These are phyloP conservation scores for Aurinia saxatilis DNA, from an alignment of 345 rosid genomes.

Conservation along the genomic window DNA sequence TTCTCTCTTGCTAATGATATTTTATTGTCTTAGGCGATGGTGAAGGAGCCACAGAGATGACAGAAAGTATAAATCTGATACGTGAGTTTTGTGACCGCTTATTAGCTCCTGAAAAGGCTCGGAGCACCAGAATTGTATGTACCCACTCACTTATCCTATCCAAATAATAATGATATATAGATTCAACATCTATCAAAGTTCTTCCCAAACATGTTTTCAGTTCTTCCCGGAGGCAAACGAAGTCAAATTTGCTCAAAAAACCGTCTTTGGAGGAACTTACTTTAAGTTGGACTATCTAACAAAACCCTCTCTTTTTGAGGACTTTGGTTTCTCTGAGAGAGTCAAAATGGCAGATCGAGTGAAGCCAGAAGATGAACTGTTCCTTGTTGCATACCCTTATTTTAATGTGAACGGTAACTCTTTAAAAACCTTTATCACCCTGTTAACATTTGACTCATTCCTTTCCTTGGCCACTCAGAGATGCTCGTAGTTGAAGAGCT, in stretches of 20 bases:
- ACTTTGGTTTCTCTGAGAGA: conserved; percentile 74
- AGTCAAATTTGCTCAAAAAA: conserved; percentile 63
- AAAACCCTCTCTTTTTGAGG: conserved; percentile 82
- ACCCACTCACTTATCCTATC: not conserved
- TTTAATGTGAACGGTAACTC: conserved; percentile 79
- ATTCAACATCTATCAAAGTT: not conserved
- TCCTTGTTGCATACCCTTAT: conserved; percentile 84
- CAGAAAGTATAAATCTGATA: conserved; percentile 75
- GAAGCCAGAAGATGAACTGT: conserved; percentile 67
- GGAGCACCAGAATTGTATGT: conserved; percentile 73
- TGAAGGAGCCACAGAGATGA: conserved; percentile 96
- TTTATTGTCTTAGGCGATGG: conserved; percentile 59
- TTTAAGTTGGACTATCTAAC: conserved; percentile 84
- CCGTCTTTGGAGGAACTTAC: conserved; percentile 70
- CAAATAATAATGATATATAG: not conserved
- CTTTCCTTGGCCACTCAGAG: conserved; percentile 40
- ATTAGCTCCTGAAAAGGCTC: conserved; percentile 48
- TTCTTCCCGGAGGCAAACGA: conserved; percentile 95
- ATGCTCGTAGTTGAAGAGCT: conserved; percentile 99
- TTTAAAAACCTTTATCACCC: not conserved
- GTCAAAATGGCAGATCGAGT: conserved; percentile 84
- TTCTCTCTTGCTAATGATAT: not conserved
- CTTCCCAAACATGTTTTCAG: conserved; percentile 31
- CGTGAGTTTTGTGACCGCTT: conserved; percentile 77
- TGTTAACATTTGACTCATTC: not conserved